Evolutionary conservation across 2,329 filamentous ascomycete genomes (phyloP).

Genomic region (Cladosporium oxysporum): DNA sequence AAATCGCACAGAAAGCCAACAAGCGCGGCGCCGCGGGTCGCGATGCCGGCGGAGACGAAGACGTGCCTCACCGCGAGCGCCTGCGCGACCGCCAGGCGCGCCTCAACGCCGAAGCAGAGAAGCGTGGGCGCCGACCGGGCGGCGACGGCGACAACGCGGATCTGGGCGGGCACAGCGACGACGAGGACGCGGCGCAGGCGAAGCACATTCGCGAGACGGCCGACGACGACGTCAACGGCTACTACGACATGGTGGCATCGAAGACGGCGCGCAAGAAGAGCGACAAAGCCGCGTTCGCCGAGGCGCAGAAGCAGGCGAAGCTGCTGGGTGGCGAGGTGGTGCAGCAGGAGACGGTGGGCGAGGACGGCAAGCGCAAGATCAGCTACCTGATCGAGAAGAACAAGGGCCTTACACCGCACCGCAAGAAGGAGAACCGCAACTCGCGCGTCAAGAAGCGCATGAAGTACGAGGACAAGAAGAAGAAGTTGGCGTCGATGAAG

Average conservation of each 20-base stretch:
- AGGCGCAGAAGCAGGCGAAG: slow-evolving; percentile 57
- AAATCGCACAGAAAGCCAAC: slow-evolving; percentile 92
- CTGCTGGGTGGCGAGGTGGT: slow-evolving; percentile 62
- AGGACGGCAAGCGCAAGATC: slow-evolving; percentile 89
- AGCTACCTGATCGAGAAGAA: slow-evolving; percentile 96
- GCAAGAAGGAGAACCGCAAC: slow-evolving; percentile 93
- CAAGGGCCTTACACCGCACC: slow-evolving; percentile 84
- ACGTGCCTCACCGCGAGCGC: slow-evolving; percentile 86
- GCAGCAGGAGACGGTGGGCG: slow-evolving; percentile 68
- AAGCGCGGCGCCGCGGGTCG: slow-evolving; percentile 73
- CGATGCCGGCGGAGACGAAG: slow-evolving; percentile 75
- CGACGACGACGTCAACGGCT: slow-evolving; percentile 64
- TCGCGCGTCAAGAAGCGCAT: slow-evolving; percentile 97
- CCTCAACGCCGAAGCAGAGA: slow-evolving; percentile 85
- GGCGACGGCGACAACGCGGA: slow-evolving; percentile 58
- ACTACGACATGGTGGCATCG: slow-evolving; percentile 85
- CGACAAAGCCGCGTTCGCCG: slow-evolving; percentile 68
- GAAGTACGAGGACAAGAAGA: slow-evolving; percentile 95
- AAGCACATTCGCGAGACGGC: slow-evolving; percentile 47
- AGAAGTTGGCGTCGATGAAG: slow-evolving; percentile 89
- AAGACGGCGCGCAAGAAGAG: slow-evolving; percentile 67
- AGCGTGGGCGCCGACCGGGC: slow-evolving; percentile 65
- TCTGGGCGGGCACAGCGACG: slow-evolving; percentile 70
- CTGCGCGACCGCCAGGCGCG: slow-evolving; percentile 82
- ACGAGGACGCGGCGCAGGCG: slow-evolving; percentile 60